These are phyloP conservation scores for Micractinium conductrix DNA, from an alignment of 139 green algal species.

Conservation along the genomic window DNA sequence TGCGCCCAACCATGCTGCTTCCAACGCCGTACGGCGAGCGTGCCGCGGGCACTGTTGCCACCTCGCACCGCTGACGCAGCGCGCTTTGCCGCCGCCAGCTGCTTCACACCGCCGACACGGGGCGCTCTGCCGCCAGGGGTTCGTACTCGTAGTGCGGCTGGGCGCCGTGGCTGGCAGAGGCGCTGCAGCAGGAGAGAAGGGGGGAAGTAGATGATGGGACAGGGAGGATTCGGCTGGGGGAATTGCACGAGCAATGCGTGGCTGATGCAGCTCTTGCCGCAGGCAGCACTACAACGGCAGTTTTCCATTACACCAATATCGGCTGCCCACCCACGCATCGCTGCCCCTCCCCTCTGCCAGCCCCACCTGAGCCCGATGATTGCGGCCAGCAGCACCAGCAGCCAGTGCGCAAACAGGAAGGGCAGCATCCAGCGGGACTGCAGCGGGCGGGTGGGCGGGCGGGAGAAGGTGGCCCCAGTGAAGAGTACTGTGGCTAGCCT, in stretches of 20 bases:
- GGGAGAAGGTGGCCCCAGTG: too few species aligned
- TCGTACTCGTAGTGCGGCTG: slow-evolving; percentile 40
- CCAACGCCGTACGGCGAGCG: too few species aligned
- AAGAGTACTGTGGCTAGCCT: too few species aligned
- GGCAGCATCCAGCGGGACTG: slow-evolving; percentile 35
- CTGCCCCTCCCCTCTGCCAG: neutral
- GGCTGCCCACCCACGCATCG: too few species aligned
- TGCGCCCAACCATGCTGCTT: too few species aligned
- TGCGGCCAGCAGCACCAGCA: slow-evolving; percentile 34
- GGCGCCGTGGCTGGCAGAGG: neutral
- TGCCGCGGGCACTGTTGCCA: too few species aligned
- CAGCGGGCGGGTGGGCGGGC: too few species aligned
- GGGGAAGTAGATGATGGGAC: neutral
- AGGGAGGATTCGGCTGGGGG: neutral
- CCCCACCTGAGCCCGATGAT: slow-evolving; percentile 38
- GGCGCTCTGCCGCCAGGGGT: slow-evolving; percentile 22
- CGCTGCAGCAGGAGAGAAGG: neutral
- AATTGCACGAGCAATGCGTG: neutral
- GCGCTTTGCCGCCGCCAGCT: neutral
- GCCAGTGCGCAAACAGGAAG: slow-evolving; percentile 41
- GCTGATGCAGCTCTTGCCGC: too few species aligned
- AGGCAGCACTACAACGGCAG: too few species aligned
- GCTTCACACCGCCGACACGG: neutral
- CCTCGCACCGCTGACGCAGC: neutral
- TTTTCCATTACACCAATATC: too few species aligned